These are phyloP conservation scores for Aspergillus olivimuriae DNA, from an alignment of 495 filamentous ascomycete genomes.

Conservation along the genomic window DNA sequence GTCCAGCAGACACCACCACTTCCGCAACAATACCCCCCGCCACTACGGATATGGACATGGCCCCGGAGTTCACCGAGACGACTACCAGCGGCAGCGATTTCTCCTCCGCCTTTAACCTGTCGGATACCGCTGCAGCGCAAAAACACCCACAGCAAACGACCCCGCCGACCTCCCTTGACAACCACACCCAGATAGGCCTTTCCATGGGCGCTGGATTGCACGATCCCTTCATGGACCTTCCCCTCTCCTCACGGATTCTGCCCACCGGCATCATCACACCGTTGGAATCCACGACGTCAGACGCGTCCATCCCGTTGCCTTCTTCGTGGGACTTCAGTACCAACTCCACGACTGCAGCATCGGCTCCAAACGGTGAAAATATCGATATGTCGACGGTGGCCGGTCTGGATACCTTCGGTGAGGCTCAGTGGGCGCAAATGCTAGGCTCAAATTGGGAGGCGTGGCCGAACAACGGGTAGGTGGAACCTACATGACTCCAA, in stretches of 20 bases:
- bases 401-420: slow-evolving; percentile 21
- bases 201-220: background rate
- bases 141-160: slow-evolving; percentile 6
- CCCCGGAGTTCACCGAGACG: slow-evolving; percentile 9
- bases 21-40: background rate
- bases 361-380: slow-evolving; percentile 14
- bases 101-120: too few relatives aligned
- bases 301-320: slow-evolving; percentile 10
- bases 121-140: background rate
- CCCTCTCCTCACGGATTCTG: background rate
- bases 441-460: slow-evolving; percentile 15
- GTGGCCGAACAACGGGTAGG: slow-evolving; percentile 6
- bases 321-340: slow-evolving; percentile 22
- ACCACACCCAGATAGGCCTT: too few relatives aligned
- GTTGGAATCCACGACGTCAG: slow-evolving; percentile 10
- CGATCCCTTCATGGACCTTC: background rate
- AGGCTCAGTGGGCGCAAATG: slow-evolving; percentile 34
- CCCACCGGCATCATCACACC: slow-evolving; percentile 3
- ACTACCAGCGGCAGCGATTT: slow-evolving; percentile 3
- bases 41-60: slow-evolving; percentile 6
- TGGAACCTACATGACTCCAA: background rate
- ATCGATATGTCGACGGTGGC: slow-evolving; percentile 17
- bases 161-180: background rate
- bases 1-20: too few relatives aligned
- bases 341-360: slow-evolving; percentile 9